These are phyloP conservation scores for Dendrobium chrysotoxum DNA, from an alignment of 106 monocot species.

Conservation along the genomic window DNA sequence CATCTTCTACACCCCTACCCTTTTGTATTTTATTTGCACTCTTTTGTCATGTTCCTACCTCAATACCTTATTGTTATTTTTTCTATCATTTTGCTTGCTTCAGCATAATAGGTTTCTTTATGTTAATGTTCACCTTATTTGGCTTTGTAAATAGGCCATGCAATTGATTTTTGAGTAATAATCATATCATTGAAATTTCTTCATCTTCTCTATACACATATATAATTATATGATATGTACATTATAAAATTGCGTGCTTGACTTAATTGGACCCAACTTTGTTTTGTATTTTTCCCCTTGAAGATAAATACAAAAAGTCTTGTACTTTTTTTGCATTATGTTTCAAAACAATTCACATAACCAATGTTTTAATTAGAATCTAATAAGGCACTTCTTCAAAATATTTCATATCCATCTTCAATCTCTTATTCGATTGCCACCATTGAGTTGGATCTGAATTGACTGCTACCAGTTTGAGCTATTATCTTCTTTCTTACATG, in stretches of 20 bases:
- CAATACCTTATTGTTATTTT: not conserved
- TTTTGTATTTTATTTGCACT: not conserved
- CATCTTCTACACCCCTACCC: not conserved
- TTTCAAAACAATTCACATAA: not conserved
- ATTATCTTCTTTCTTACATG: not conserved
- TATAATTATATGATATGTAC: not conserved
- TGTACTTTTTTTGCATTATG: not conserved
- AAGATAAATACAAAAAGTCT: not conserved
- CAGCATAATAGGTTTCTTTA: not conserved
- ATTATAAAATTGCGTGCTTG: not conserved
- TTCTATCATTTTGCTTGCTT: not conserved
- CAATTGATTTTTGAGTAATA: not conserved
- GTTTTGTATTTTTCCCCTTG: not conserved
- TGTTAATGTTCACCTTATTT: not conserved
- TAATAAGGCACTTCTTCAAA: no score
- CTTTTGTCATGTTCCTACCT: not conserved
- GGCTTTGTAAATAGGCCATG: not conserved
- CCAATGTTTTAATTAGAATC: not conserved
- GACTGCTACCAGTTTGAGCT: not conserved
- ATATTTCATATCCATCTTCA: no score
- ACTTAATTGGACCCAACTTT: not conserved
- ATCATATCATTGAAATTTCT: not conserved
- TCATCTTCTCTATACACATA: not conserved
- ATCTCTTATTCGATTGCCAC: no score
- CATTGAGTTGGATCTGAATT: not conserved